phyloP scores from a whole-genome alignment of 2,329 filamentous ascomycete species.

The Iodosphaeria phyllophila region DNA sequence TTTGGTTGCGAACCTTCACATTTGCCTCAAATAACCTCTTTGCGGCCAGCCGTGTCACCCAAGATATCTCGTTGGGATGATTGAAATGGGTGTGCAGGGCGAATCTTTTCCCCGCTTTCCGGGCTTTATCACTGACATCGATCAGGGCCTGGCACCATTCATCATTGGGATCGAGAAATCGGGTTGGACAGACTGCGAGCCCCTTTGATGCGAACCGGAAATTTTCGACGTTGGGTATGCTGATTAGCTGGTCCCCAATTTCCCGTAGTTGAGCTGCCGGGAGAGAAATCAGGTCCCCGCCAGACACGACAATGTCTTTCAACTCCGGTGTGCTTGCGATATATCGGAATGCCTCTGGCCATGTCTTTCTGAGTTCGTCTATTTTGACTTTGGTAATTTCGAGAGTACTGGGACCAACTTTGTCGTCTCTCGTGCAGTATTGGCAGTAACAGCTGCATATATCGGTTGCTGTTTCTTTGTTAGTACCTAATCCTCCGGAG shows the following conservation, averaged over 20 bases:
- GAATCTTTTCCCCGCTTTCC: slow-evolving; percentile 34
- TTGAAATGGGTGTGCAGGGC: slow-evolving; percentile 50
- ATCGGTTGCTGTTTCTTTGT: slow-evolving; percentile 25
- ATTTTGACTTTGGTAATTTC: slow-evolving; percentile 22
- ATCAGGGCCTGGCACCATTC: slow-evolving; percentile 33
- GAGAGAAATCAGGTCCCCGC: slow-evolving; percentile 42
- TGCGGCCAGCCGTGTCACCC: slow-evolving; percentile 33
- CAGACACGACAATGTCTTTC: slow-evolving; percentile 42
- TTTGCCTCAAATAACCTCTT: slow-evolving; percentile 28
- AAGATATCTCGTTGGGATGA: slow-evolving; percentile 41
- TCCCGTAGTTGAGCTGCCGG: slow-evolving; percentile 27
- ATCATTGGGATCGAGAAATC: slow-evolving; percentile 32
- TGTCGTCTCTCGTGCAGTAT: slow-evolving; percentile 42
- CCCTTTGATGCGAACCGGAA: slow-evolving; percentile 45
- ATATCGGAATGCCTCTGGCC: slow-evolving; percentile 37
- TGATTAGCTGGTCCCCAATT: slow-evolving; percentile 35
- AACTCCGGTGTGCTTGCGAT: slow-evolving; percentile 29
- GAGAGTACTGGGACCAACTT: slow-evolving; percentile 34
- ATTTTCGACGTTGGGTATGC: slow-evolving; percentile 36
- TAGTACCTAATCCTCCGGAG: too few species aligned
- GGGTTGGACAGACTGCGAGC: slow-evolving; percentile 35
- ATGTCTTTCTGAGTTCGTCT: slow-evolving; percentile 21
- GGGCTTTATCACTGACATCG: slow-evolving; percentile 28
- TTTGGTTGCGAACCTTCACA: slow-evolving; percentile 40
- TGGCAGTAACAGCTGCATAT: slow-evolving; percentile 44